phyloP scores from a whole-genome alignment of 2,329 filamentous ascomycete genomes.

The Fusarium clavum region DNA sequence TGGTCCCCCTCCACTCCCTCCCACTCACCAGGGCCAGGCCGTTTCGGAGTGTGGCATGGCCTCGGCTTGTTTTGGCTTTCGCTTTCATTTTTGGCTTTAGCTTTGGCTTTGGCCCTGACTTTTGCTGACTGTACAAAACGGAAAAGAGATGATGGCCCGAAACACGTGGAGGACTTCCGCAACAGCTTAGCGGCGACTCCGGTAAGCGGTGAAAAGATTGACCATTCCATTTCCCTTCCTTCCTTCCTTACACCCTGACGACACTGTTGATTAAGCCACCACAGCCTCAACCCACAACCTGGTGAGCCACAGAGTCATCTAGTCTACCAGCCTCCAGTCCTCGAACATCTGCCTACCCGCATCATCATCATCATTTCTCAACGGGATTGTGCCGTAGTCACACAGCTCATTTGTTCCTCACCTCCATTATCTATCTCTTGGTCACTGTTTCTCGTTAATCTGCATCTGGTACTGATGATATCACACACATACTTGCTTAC shows the following conservation, averaged over 20 bases:
- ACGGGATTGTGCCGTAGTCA: constrained; percentile 4
- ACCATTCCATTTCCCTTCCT: constrained; percentile 30
- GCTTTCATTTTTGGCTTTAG: background rate
- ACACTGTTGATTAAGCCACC: constrained; percentile 21
- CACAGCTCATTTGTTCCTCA: constrained; percentile 18
- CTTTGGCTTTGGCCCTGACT: background rate
- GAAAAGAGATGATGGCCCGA: constrained; percentile 30
- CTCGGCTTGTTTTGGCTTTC: constrained; percentile 3
- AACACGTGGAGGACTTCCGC: constrained; percentile 47
- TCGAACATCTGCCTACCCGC: constrained; percentile 1
- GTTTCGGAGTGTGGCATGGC: constrained; percentile 11
- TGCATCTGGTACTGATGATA: constrained; percentile 3
- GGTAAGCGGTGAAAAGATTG: constrained; percentile 44
- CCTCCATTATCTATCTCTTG: constrained; percentile 3
- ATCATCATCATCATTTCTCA: constrained; percentile 11
- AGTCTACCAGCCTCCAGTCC: constrained; percentile 6
- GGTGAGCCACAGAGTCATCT: constrained; percentile 20
- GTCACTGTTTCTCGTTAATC: constrained; percentile 7
- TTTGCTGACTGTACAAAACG: constrained; percentile 24
- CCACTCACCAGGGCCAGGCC: constrained; percentile 25
- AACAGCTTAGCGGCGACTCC: constrained; percentile 45
- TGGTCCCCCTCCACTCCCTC: constrained; percentile 1
- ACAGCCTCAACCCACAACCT: constrained; percentile 40
- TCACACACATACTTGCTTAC: background rate
- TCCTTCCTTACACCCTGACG: background rate